phyloP scores from a whole-genome alignment of 257 asterid genomes.

The Nyctanthes arbortristis region DNA sequence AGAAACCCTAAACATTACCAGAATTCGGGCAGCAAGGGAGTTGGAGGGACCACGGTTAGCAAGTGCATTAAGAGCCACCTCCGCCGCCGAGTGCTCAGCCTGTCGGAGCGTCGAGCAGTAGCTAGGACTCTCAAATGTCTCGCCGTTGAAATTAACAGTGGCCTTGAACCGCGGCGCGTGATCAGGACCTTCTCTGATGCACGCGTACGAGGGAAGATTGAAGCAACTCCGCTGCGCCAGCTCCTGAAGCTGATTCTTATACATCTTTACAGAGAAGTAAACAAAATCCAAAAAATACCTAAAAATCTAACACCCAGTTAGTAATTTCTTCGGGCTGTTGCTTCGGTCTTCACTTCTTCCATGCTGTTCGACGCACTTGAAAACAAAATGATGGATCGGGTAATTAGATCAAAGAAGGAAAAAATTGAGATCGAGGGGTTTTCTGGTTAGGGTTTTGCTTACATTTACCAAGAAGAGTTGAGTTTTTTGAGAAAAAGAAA shows the following conservation, averaged over 20 bases:
- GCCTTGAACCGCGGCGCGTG: slow-evolving; percentile 54
- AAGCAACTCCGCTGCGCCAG: slow-evolving; percentile 54
- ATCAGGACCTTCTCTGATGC: slow-evolving; percentile 51
- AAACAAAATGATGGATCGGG: background rate
- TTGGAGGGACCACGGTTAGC: slow-evolving; percentile 42
- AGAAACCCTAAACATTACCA: slow-evolving; percentile 25
- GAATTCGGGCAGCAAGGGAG: slow-evolving; percentile 40
- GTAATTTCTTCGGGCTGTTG: background rate
- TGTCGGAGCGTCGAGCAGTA: slow-evolving; percentile 41
- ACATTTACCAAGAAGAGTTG: background rate
- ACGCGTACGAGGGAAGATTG: slow-evolving; percentile 41
- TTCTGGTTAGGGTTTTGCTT: background rate
- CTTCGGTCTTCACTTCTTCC: background rate
- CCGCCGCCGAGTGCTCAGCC: slow-evolving; percentile 55
- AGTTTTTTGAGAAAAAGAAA: background rate
- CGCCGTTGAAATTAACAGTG: slow-evolving; percentile 45
- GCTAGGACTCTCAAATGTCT: slow-evolving; percentile 41
- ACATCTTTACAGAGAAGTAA: slow-evolving; percentile 29
- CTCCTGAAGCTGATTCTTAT: slow-evolving; percentile 45
- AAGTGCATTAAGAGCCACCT: slow-evolving; percentile 43
- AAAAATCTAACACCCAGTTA: background rate
- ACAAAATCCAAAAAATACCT: background rate
- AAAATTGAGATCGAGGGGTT: background rate
- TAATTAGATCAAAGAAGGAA: background rate
- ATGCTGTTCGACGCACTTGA: background rate